phyloP scores from a whole-genome alignment of 2,329 filamentous ascomycete species.

The Colletotrichum kahawae region DNA sequence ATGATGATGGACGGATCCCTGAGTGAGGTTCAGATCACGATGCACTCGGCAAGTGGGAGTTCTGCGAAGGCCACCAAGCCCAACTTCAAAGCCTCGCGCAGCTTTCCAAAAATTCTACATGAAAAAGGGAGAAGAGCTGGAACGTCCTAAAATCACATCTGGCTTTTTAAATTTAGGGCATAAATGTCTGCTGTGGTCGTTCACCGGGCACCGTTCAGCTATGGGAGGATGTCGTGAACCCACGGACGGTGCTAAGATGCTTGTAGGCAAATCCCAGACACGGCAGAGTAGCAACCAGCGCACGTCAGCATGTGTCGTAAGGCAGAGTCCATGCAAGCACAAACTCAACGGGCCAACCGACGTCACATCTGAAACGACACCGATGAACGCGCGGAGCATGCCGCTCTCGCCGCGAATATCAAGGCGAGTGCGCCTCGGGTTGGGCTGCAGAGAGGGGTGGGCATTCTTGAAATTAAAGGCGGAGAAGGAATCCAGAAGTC shows the following conservation, averaged over 20 bases:
- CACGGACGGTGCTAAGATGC: conserved; percentile 21
- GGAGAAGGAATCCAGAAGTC: background rate
- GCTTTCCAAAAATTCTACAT: background rate
- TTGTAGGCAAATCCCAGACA: conserved; percentile 10
- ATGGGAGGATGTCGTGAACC: background rate
- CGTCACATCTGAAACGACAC: conserved; percentile 20
- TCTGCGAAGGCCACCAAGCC: background rate
- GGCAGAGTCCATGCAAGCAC: conserved; percentile 7
- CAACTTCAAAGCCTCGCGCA: background rate
- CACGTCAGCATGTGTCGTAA: background rate
- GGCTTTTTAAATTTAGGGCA: background rate
- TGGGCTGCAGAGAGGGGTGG: background rate
- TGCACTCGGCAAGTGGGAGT: background rate
- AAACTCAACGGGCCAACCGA: conserved; percentile 12
- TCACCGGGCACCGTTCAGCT: background rate
- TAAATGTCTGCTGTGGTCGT: background rate
- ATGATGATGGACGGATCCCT: background rate
- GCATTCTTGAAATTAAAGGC: background rate
- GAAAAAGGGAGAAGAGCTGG: background rate
- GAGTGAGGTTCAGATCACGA: background rate
- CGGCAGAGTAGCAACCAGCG: background rate
- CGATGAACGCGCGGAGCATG: conserved; percentile 9
- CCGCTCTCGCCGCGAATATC: background rate
- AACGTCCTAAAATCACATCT: background rate
- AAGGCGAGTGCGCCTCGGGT: background rate